Evolutionary conservation across 148 eudicot species (phyloP), one percentile per base, ranked within the genome.

Genomic region (Vaccinium darrowii): DNA sequence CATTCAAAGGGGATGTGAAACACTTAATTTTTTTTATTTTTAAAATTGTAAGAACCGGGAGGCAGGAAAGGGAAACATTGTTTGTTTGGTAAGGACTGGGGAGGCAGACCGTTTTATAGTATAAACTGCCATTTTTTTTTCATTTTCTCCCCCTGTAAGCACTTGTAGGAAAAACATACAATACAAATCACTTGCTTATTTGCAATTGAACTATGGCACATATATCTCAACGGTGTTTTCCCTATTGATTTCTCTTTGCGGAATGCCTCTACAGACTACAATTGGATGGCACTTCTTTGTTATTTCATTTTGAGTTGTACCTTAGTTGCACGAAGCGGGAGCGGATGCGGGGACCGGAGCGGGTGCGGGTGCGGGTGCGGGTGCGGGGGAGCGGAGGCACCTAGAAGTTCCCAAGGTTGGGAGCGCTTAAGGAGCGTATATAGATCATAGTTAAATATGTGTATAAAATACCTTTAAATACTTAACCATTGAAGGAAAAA

Each of bases 291-390:
- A 19, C 21, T 69, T 25, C 56, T 57, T 25, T 60, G 43, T 51
- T 85, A 85, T 50, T 11, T 57, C 58, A 23, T 78, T 63, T 23
- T 23, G 73, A 47, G 33, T 63, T 47, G 9, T 50, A 67, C 84
- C 27, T 27, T 27, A 27, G 27, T 27, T 27, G 27, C 27, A 27
- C 27, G 27, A 27, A 27, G n/a, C n/a, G 27, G 27, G 27, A 27
- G 27, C 27, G 27, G 27, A 27, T 27, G 27, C 27, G 27, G 27
- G 27, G 27, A 27, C 27, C 0, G 0, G 27, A 27, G 27, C 0
- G 0, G 27, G 27, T 0, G 27, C 27, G 27, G 0, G 27, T 0
- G 27, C 0, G 0, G 27, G 27, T 0, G 27, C 27, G 27, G 27
- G 27, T 27, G 27, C 27, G 27, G 27, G 27, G 27, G 27, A 27